Base-by-base conservation (phyloP, 163 green algal species). In the Volvox carteri region DNA sequence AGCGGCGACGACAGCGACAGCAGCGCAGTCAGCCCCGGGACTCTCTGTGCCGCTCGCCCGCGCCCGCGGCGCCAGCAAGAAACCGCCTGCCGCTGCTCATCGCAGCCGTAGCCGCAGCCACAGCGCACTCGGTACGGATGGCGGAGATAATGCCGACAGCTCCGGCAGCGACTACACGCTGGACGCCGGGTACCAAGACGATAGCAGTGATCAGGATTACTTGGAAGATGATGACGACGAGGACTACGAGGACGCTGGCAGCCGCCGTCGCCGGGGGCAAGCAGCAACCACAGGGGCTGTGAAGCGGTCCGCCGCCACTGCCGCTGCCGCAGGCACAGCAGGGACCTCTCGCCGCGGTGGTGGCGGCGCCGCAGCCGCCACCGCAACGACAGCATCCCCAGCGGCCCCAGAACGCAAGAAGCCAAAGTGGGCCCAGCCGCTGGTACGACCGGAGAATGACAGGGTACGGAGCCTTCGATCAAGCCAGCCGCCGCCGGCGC, bases 361-460 rank as follows among this genome's bases (percentile, higher is more conserved):
- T n/a, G 18, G 39, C 42, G 56, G n/a, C 12, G 65, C 35, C 56
- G 33, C 44, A 14, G 62, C 60, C 5, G 62, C 62, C 25, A 18
- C 16, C 28, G 62, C 21, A 3, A 28, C 5, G n/a, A 67, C 44
- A 21, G 44, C 44, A 46, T 33, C n/a, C 21, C 46, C 4, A 44
- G 41, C 28, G 0, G 12, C 33, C 16, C 35, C 81, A 2, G 30
- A 46, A 33, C 81, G 58, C 12, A 87, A 80, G 33, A 41, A 16
- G 9, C 39, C 83, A 21, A 88, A 88, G 21, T 88, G 83, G 83
- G 50, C 35, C 0, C 68, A 75, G 68, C 68, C 83, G n/a, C 12
- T 60, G 11, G 48, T 62, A 18, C 67, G 83, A 14, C 83, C 83
- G 8, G 68, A 88, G 48, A 88, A 88, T 52, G 83, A 81, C 2